These are phyloP conservation scores for Verruconis gallopava DNA, from an alignment of 2,329 filamentous ascomycete genomes.

Conservation along the genomic window DNA sequence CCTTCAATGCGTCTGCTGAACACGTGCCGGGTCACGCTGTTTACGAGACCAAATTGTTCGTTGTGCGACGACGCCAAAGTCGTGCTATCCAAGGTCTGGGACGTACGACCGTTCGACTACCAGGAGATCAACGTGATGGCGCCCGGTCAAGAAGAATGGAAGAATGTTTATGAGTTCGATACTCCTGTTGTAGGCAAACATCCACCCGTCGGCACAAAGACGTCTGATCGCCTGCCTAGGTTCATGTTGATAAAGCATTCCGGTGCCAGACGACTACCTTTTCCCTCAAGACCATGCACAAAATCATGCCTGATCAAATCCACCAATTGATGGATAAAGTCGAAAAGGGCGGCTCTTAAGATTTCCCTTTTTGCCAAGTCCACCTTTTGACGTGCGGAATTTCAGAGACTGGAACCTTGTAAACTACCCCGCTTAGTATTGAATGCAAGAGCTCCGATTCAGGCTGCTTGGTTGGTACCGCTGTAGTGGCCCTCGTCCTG, in stretches of 20 bases:
- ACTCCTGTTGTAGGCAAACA: conserved; percentile 54
- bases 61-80: conserved; percentile 57
- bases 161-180: conserved; percentile 65
- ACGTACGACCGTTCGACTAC: conserved; percentile 53
- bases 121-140: conserved; percentile 57
- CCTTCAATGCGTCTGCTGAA: conserved; percentile 3
- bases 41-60: conserved; percentile 58
- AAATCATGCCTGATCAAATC: conserved; percentile 56
- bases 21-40: conserved; percentile 51
- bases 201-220: background rate
- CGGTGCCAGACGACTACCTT: conserved; percentile 40
- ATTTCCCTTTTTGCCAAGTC: too few species aligned
- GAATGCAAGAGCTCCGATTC: background rate
- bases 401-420: too few species aligned
- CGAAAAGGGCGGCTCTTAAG: conserved; percentile 16
- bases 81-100: conserved; percentile 56
- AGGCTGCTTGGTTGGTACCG: background rate
- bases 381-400: too few species aligned
- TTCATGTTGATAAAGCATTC: conserved; percentile 50
- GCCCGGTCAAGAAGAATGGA: conserved; percentile 51
- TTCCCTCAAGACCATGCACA: conserved; percentile 64
- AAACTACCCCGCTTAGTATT: background rate
- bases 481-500: too few species aligned
- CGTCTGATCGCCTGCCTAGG: conserved; percentile 21
- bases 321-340: conserved; percentile 52